Base-by-base conservation (phyloP, 202 grass and related monocot genomes). In the Schoenoplectus triqueter region DNA sequence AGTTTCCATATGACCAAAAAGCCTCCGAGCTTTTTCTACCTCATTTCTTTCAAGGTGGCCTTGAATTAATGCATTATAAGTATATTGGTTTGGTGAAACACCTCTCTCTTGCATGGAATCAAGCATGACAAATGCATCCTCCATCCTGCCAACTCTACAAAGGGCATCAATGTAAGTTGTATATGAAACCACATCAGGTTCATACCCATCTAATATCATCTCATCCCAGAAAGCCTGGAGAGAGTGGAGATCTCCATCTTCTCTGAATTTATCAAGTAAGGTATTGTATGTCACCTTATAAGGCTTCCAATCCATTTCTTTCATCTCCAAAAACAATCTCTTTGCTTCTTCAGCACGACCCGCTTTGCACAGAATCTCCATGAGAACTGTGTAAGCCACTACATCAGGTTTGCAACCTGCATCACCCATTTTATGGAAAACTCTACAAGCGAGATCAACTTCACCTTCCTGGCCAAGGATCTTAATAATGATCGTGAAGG, bases 401-500 rank as follows among this genome's bases (percentile, higher is more conserved):
- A 95, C 91, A 87, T 98, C 95, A 0, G 91, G 95, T 80, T 85
- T 87, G 84, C 95, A 95, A 65, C 90, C 31, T 31, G 31, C 31
- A 31, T 31, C 31, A 31, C 31, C 87, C 95, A 98, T 98, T 86
- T 83, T 86, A 42, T 41, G 15, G 39, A 98, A 88, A 80, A 95
- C 85, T 45, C 8, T 73, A 42, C 74, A 95, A 5, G 88, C 92
- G 15, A 91, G 90, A 61, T 91, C 88, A 20, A 95, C 86, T 74
- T 86, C 86, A 44, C 88, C 87, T 0, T 89, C 87, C 71, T 95
- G 89, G 10, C 92, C 92, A 15, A 98, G 95, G 67, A 92, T 85
- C 85, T 93, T 87, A 31, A 95, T 95, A 59, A 91, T 95, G 66
- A 98, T 98, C 84, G 92, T 98, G 82, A 93, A 98, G 55, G 92